These are phyloP conservation scores for Gaertneriomyces semiglobifer DNA, from an alignment of 192 early-diverging fungal species.

Conservation along the genomic window DNA sequence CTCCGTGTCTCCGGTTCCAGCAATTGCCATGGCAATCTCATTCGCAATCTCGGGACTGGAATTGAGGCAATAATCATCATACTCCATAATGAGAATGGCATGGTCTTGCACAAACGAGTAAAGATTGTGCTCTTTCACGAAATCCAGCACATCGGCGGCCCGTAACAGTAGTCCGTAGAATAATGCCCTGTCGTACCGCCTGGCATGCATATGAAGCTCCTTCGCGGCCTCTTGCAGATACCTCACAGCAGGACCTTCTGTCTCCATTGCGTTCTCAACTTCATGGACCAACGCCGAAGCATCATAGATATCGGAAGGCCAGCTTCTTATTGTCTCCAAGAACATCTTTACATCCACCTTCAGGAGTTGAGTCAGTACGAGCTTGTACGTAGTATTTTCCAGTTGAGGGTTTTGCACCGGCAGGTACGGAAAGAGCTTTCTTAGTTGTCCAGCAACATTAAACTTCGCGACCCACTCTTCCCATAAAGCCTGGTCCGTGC, in stretches of 20 bases:
- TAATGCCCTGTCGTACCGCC: conserved; percentile 74
- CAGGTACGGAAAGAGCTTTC: conserved; percentile 52
- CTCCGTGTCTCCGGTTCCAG: not conserved
- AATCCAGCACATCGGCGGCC: conserved; percentile 68
- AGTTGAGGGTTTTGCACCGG: conserved; percentile 74
- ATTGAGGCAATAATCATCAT: conserved; percentile 55
- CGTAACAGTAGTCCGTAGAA: conserved; percentile 74
- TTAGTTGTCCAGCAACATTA: conserved; percentile 70
- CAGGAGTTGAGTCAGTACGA: conserved; percentile 73
- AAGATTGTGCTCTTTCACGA: conserved; percentile 74
- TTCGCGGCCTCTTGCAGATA: conserved; percentile 70
- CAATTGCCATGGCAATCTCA: conserved; percentile 11
- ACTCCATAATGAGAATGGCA: conserved; percentile 76
- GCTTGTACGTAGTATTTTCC: conserved; percentile 77
- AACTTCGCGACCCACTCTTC: conserved; percentile 91
- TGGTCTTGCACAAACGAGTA: conserved; percentile 77
- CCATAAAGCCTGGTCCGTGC: conserved; percentile 70
- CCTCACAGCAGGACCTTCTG: conserved; percentile 53
- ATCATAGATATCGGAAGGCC: conserved; percentile 79
- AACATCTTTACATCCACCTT: conserved; percentile 64
- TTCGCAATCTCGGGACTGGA: conserved; percentile 10
- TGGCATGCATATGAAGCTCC: conserved; percentile 66
- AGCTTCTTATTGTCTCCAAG: conserved; percentile 62
- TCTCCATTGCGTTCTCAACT: conserved; percentile 61
- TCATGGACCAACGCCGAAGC: conserved; percentile 69